These are phyloP conservation scores for Peniophora sp. DNA, from an alignment of 1,284 basidiomycete genomes.

Conservation along the genomic window DNA sequence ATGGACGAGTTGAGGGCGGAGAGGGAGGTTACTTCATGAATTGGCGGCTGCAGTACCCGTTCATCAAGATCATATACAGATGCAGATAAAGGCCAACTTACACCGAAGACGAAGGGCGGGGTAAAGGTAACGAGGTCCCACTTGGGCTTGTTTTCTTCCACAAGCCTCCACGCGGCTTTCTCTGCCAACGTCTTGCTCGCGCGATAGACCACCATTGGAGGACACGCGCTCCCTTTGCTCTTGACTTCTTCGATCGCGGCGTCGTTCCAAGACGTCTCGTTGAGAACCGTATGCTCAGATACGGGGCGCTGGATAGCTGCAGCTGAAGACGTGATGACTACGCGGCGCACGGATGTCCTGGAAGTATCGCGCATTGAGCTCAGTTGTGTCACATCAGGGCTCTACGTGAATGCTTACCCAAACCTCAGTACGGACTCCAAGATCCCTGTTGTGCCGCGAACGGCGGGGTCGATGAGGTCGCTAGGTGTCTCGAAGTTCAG, in stretches of 20 bases:
- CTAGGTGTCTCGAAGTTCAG: constrained; percentile 16
- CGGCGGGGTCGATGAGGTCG: constrained; percentile 23
- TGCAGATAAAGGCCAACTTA: not conserved
- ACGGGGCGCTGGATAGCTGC: constrained; percentile 33
- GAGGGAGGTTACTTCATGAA: constrained; percentile 42
- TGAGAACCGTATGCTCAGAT: constrained; percentile 14
- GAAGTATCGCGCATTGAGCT: not conserved
- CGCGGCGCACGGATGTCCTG: constrained; percentile 42
- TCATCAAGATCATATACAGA: no score
- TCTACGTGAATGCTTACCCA: constrained; percentile 13
- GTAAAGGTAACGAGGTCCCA: constrained; percentile 52
- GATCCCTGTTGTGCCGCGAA: constrained; percentile 19
- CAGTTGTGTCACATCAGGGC: not conserved
- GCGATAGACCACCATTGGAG: constrained; percentile 33
- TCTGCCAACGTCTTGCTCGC: constrained; percentile 63
- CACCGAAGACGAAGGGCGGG: constrained; percentile 33
- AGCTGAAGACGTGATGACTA: constrained; percentile 57
- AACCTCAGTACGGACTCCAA: constrained; percentile 11
- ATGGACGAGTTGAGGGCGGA: constrained; percentile 47
- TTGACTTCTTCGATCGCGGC: constrained; percentile 38
- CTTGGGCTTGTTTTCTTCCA: constrained; percentile 41
- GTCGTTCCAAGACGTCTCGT: constrained; percentile 55
- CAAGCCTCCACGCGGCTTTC: constrained; percentile 48
- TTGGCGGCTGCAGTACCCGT: constrained; percentile 22
- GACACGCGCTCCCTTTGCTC: constrained; percentile 37